Evolutionary conservation across 805 yeast species (phyloP).

Genomic region (Hanseniaspora meyeri): DNA sequence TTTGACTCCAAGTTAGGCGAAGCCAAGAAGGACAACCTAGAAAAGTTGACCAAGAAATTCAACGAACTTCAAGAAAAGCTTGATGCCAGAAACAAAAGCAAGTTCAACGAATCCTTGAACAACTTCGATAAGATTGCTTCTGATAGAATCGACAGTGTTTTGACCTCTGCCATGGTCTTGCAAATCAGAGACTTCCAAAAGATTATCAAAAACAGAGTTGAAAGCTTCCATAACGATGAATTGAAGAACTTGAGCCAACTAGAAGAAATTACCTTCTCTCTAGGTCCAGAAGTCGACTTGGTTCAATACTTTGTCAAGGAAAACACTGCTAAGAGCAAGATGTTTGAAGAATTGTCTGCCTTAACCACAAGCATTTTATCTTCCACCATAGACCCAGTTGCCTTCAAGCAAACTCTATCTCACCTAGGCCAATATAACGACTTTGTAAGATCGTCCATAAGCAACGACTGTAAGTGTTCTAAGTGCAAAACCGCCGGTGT

Average conservation of each 20-base stretch:
- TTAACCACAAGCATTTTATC: constrained; percentile 20
- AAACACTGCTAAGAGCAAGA: constrained; percentile 28
- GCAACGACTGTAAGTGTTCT: constrained; percentile 18
- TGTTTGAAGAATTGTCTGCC: constrained; percentile 20
- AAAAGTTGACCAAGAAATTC: constrained; percentile 48
- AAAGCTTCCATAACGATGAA: constrained; percentile 66
- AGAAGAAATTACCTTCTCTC: constrained; percentile 38
- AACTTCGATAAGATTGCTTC: constrained; percentile 53
- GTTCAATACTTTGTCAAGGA: constrained; percentile 31
- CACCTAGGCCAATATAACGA: constrained; percentile 20
- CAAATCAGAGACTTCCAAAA: constrained; percentile 56
- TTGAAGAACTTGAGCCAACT: constrained; percentile 56
- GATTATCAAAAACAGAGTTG: constrained; percentile 47
- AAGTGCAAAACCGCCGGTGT: constrained; percentile 15
- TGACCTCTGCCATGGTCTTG: constrained; percentile 52
- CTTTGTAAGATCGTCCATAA: constrained; percentile 21
- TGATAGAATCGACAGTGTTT: constrained; percentile 62
- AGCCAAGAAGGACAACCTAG: constrained; percentile 47
- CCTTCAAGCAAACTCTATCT: constrained; percentile 30
- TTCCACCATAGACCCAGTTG: constrained; percentile 17
- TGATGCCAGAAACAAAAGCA: constrained; percentile 44
- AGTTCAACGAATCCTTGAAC: constrained; percentile 51
- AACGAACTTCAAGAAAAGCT: constrained; percentile 48
- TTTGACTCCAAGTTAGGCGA: constrained; percentile 17
- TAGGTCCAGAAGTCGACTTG: constrained; percentile 31